These are phyloP conservation scores for Onygenales sp. DNA, from an alignment of 2,329 filamentous ascomycete genomes.

Conservation along the genomic window DNA sequence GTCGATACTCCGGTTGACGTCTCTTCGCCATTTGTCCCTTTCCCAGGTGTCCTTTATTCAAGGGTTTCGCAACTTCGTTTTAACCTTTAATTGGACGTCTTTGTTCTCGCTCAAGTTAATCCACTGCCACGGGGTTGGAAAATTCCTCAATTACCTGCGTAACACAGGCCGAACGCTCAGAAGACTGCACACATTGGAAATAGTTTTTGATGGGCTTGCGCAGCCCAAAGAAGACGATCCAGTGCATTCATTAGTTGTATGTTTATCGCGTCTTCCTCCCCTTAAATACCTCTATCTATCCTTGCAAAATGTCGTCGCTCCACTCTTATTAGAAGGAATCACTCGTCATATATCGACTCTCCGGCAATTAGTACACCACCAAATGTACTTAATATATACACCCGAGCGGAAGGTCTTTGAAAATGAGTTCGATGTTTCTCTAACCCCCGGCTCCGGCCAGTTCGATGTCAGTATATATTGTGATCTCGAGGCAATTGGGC, in stretches of 20 bases:
- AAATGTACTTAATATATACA: not conserved
- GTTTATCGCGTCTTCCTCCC: not conserved
- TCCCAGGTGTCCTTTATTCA: no score
- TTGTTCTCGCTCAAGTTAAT: no score
- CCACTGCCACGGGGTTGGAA: no score
- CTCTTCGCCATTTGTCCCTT: no score
- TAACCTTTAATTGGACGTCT: no score
- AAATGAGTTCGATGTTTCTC: not conserved
- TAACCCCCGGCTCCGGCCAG: not conserved
- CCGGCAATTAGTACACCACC: not conserved
- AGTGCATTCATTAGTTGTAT: not conserved
- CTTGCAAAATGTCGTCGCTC: not conserved
- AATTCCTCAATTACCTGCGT: no score
- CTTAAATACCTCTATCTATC: not conserved
- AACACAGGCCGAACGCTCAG: no score
- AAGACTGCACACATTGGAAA: not conserved
- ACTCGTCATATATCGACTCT: not conserved
- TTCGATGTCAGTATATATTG: not conserved
- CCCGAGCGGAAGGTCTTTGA: no score
- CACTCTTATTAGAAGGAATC: not conserved
- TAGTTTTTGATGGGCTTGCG: not conserved
- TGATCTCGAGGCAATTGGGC: not conserved
- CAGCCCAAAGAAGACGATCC: not conserved
- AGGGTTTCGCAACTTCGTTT: no score
- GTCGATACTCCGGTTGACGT: rapidly evolving